Conservation (phyloP, 352 stramenopile genomes). For the Blastocystis sp. region DNA sequence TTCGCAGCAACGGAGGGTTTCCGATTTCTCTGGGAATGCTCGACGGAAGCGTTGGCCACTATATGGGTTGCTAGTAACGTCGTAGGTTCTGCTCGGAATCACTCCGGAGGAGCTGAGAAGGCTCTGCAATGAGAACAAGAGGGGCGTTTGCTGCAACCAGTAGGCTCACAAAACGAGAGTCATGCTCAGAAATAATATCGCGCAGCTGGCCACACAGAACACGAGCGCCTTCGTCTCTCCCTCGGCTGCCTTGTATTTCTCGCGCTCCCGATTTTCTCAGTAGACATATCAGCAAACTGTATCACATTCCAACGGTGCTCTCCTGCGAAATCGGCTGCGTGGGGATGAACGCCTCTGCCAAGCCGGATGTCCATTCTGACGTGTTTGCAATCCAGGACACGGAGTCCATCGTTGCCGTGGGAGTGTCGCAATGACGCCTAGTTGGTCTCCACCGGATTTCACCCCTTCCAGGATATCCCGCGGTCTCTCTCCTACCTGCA, state of each 20-base stretch:
- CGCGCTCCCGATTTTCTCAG: background rate
- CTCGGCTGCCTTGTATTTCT: slow-evolving; percentile 31
- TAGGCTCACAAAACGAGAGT: background rate
- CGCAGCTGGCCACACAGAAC: slow-evolving; percentile 1
- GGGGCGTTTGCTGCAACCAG: slow-evolving; percentile 24
- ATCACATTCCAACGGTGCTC: slow-evolving; percentile 32
- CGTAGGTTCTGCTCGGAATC: slow-evolving; percentile 45
- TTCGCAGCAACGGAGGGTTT: slow-evolving; percentile 38
- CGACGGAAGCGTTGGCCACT: slow-evolving; percentile 30
- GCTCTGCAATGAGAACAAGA: slow-evolving; percentile 2
- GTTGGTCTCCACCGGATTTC: slow-evolving; percentile 39
- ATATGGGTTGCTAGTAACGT: background rate
- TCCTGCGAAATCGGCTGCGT: slow-evolving; percentile 11
- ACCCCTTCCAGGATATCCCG: slow-evolving; percentile 55
- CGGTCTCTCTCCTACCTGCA: background rate
- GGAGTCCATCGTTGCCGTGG: background rate
- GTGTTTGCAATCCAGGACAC: background rate
- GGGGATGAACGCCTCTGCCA: background rate
- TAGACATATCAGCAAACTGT: slow-evolving; percentile 55
- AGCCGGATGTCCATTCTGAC: background rate
- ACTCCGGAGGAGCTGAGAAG: slow-evolving; percentile 43
- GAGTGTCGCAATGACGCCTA: background rate
- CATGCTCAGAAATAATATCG: slow-evolving; percentile 29
- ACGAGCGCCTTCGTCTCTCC: slow-evolving; percentile 51
- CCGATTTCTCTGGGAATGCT: slow-evolving; percentile 62